Base-by-base conservation (phyloP, 805 yeast genomes). In the Saturnispora diversa region DNA sequence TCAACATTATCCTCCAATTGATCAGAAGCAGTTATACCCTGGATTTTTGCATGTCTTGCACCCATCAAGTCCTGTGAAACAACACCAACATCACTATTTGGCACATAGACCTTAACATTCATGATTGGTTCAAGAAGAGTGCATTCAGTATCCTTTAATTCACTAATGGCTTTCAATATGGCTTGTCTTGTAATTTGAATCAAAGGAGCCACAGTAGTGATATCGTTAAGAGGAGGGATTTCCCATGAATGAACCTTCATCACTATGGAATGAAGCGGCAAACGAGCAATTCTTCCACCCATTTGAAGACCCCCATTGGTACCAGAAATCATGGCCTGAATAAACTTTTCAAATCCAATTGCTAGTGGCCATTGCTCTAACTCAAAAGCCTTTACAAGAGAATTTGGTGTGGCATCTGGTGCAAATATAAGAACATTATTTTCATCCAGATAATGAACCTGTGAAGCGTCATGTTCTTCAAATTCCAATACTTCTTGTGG, bases 31-130 rank as follows among this genome's bases (percentile, higher is more conserved):
- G 80, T 85, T 31, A 92, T 75, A 3, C 84, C 74, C 4, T 68
- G 54, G 31, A 92, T 84, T 2, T 65, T 68, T 2, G 95, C 97
- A 33, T 80, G 77, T 45, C 97, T 71, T 11, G 80, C 71, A 23
- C 84, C 77, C 31, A 85, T 78, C 39, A 92, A 62, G 55, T 92
- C 98, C 50, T 85, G 94, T 29, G 85, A 72, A 1, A 92, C 92
- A 26, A 69, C 69, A 16, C 97, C 97, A 49, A 90, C 60, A 43
- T 81, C 84, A 42, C 74, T 80, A 23, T 86, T 81, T 40, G 70
- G 70, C 2, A 80, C 80, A 38, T 69, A 72, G 1, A 92, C 77
- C 6, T 67, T 67, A 4, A 87, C 79, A 26, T 72, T 68, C 97
- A 92, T 90, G 22, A 83, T 68, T 0, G 98, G 98, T 60, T 92